phyloP scores from a whole-genome alignment of 1,139 yeast species.

The Yamadazyma oceani region DNA sequence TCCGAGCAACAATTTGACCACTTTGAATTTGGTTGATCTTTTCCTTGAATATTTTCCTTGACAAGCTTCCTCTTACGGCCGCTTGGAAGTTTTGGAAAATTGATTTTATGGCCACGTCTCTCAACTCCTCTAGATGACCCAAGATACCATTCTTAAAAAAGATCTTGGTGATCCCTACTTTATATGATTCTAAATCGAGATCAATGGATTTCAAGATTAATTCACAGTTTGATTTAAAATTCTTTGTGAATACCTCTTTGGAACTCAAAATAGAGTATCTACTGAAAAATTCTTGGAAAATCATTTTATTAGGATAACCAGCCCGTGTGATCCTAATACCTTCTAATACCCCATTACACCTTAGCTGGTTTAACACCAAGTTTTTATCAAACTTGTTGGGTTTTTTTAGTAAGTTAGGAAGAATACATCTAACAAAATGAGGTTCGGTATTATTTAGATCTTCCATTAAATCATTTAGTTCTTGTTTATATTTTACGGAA shows the following conservation, averaged over 20 bases:
- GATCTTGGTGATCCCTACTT: slow-evolving; percentile 81
- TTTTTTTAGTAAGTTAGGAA: slow-evolving; percentile 79
- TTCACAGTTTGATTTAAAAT: slow-evolving; percentile 64
- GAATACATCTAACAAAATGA: slow-evolving; percentile 93
- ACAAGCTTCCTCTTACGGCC: slow-evolving; percentile 60
- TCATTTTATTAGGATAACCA: slow-evolving; percentile 92
- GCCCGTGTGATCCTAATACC: slow-evolving; percentile 97
- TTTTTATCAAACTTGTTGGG: slow-evolving; percentile 72
- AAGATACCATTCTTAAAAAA: slow-evolving; percentile 94
- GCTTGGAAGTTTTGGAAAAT: slow-evolving; percentile 68
- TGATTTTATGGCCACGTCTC: slow-evolving; percentile 63
- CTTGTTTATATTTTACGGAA: slow-evolving; percentile 84
- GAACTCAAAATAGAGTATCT: slow-evolving; percentile 69
- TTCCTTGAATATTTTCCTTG: slow-evolving; percentile 52
- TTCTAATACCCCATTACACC: slow-evolving; percentile 97
- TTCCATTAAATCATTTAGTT: slow-evolving; percentile 66
- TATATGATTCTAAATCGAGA: slow-evolving; percentile 65
- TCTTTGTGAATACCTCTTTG: slow-evolving; percentile 47
- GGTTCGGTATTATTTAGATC: slow-evolving; percentile 85
- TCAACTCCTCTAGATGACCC: slow-evolving; percentile 77
- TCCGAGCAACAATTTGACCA: slow-evolving; percentile 64
- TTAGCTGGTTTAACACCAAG: slow-evolving; percentile 81
- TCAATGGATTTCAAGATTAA: slow-evolving; percentile 60
- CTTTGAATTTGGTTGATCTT: slow-evolving; percentile 67
- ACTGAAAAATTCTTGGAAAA: slow-evolving; percentile 74